phyloP scores from a whole-genome alignment of 2,329 filamentous ascomycete species.

The Dactylellina parvicollis region DNA sequence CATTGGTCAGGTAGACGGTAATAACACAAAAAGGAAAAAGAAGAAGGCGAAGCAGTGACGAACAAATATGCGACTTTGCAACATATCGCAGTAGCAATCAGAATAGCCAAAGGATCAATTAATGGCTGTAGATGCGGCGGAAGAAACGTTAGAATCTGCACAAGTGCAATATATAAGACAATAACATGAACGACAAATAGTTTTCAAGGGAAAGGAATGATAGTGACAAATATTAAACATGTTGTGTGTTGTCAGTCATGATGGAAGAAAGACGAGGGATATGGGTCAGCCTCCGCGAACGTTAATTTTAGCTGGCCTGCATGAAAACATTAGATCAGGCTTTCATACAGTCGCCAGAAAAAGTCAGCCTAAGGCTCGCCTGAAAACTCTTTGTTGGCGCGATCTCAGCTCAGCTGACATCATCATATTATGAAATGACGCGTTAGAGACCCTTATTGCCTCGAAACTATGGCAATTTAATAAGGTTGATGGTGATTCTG shows the following conservation, averaged over 20 bases:
- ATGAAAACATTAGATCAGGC: conserved; percentile 42
- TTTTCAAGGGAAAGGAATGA: background rate
- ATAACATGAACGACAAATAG: no score
- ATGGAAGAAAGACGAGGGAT: no score
- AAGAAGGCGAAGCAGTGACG: conserved; percentile 3
- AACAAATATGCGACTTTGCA: background rate
- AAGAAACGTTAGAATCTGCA: no score
- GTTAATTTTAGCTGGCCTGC: conserved; percentile 20
- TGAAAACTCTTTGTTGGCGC: conserved; percentile 16
- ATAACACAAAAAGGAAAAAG: background rate
- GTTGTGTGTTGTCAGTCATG: no score
- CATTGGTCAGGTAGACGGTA: background rate
- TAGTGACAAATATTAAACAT: conserved; percentile 18
- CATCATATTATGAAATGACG: conserved; percentile 19
- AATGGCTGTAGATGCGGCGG: no score
- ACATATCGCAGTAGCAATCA: background rate
- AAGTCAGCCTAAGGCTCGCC: conserved; percentile 40
- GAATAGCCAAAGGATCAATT: conserved; percentile 19
- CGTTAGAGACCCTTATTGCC: background rate
- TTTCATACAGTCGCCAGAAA: conserved; percentile 50
- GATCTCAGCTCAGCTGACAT: conserved; percentile 40
- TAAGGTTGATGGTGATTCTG: conserved; percentile 48
- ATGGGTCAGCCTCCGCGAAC: background rate
- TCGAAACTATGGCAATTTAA: conserved; percentile 8
- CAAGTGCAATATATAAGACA: no score